phyloP scores from a whole-genome alignment of 306 rosid genomes.

The Prinsepia uniflora region DNA sequence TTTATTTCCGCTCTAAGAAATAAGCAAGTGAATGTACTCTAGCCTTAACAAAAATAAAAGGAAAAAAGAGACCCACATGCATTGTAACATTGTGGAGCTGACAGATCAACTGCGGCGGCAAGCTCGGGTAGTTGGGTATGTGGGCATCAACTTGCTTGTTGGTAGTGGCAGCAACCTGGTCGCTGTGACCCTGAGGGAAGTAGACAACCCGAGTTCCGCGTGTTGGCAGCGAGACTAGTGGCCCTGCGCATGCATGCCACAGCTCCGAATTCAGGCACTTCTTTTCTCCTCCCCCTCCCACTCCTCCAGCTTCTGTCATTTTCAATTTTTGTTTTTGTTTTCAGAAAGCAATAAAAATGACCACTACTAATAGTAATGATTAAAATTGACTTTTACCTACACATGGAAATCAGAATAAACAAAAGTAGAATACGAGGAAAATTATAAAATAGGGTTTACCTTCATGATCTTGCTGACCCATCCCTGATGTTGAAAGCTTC shows the following conservation, averaged over 20 bases:
- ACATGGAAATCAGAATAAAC: constrained; percentile 9
- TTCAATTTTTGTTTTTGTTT: neutral
- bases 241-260: constrained; percentile 98
- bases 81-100: constrained; percentile 80
- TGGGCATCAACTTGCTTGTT: constrained; percentile 77
- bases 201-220: constrained; percentile 73
- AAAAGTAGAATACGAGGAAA: constrained; percentile 19
- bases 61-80: constrained; percentile 57
- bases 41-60: neutral
- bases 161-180: constrained; percentile 88
- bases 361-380: neutral
- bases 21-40: neutral
- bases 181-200: constrained; percentile 96
- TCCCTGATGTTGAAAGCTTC: constrained; percentile 87
- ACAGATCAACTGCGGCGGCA: constrained; percentile 79
- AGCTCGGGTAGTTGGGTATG: constrained; percentile 74
- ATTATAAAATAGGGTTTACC: constrained; percentile 43
- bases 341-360: neutral
- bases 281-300: constrained; percentile 52
- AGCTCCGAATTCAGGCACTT: constrained; percentile 89
- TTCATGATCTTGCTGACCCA: constrained; percentile 78
- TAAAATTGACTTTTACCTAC: constrained; percentile 20
- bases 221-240: constrained; percentile 72
- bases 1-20: neutral
- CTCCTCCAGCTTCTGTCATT: constrained; percentile 3